These are phyloP conservation scores for Mycena metata DNA, from an alignment of 768 basidiomycete genomes.

Conservation along the genomic window DNA sequence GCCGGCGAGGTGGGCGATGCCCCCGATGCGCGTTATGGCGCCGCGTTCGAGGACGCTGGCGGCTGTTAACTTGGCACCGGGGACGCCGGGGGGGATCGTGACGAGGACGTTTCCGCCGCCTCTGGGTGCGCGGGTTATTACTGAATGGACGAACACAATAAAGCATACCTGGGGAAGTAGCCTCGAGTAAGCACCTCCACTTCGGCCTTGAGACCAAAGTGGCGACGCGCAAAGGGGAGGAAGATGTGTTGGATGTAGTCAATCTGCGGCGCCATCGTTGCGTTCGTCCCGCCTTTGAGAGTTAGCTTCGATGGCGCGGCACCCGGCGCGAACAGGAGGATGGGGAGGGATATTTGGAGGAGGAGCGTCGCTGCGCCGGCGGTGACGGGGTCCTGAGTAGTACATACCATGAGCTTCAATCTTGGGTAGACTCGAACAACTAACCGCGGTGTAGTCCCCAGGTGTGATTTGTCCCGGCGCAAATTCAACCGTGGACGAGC, in stretches of 20 bases:
- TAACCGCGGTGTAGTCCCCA: conserved; percentile 51
- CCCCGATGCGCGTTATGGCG: conserved; percentile 61
- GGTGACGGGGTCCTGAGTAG: conserved; percentile 62
- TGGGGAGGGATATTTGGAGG: conserved; percentile 78
- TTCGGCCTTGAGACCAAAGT: conserved; percentile 63
- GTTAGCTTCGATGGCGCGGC: conserved; percentile 59
- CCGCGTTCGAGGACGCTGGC: conserved; percentile 72
- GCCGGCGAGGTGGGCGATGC: conserved; percentile 76
- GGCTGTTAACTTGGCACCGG: conserved; percentile 52
- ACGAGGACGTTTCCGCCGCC: conserved; percentile 76
- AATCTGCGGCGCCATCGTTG: conserved; percentile 77
- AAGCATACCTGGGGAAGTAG: conserved; percentile 68
- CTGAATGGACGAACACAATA: not conserved
- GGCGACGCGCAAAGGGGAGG: conserved; percentile 74
- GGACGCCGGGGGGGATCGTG: conserved; percentile 56
- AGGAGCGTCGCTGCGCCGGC: conserved; percentile 81
- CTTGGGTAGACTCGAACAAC: not conserved
- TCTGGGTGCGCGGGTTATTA: not conserved
- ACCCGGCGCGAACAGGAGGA: conserved; percentile 68
- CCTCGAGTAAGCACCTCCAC: conserved; percentile 71
- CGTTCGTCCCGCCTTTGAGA: conserved; percentile 82
- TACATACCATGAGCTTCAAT: too few relatives aligned
- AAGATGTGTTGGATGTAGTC: conserved; percentile 78
- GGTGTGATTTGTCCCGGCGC: conserved; percentile 62
- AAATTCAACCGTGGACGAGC: conserved; percentile 69